Conservation (phyloP, 2,329 filamentous ascomycete species). For the Talaromyces sp. region DNA sequence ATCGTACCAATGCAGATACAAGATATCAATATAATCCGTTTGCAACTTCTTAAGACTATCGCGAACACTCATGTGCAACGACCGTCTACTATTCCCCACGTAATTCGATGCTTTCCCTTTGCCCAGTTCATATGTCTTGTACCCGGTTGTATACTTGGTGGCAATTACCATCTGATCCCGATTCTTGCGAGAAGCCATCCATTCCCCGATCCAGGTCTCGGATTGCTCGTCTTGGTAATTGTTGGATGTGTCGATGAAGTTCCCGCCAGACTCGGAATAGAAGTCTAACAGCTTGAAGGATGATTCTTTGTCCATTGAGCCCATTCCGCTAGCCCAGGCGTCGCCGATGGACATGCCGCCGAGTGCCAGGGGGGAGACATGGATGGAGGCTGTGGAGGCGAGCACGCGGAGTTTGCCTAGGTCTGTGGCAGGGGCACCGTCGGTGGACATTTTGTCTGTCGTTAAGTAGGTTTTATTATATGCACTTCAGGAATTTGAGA, state of each 20-base stretch:
- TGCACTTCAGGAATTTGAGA: too few relatives aligned
- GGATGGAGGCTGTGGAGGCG: constrained; percentile 59
- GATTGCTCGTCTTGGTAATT: constrained; percentile 63
- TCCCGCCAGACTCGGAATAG: constrained; percentile 61
- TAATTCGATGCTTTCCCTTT: constrained; percentile 39
- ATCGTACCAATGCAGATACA: constrained; percentile 55
- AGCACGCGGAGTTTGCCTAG: constrained; percentile 62
- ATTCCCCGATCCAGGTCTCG: constrained; percentile 64
- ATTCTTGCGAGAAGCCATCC: constrained; percentile 60
- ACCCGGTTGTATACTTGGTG: constrained; percentile 63
- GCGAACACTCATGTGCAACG: constrained; percentile 40
- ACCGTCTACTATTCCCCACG: constrained; percentile 42
- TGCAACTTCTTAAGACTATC: constrained; percentile 46
- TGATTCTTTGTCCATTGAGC: constrained; percentile 58
- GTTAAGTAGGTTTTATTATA: not conserved
- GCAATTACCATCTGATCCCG: constrained; percentile 66
- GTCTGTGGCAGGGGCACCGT: constrained; percentile 52
- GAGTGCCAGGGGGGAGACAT: constrained; percentile 59
- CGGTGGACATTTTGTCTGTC: not conserved
- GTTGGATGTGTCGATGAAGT: constrained; percentile 69
- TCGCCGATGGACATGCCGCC: constrained; percentile 38
- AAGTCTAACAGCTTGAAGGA: constrained; percentile 62
- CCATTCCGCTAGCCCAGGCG: constrained; percentile 51
- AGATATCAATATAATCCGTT: constrained; percentile 51
- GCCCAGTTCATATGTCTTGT: constrained; percentile 38